phyloP scores from a whole-genome alignment of 164 flowering plant genomes.

The Warburgia ugandensis region DNA sequence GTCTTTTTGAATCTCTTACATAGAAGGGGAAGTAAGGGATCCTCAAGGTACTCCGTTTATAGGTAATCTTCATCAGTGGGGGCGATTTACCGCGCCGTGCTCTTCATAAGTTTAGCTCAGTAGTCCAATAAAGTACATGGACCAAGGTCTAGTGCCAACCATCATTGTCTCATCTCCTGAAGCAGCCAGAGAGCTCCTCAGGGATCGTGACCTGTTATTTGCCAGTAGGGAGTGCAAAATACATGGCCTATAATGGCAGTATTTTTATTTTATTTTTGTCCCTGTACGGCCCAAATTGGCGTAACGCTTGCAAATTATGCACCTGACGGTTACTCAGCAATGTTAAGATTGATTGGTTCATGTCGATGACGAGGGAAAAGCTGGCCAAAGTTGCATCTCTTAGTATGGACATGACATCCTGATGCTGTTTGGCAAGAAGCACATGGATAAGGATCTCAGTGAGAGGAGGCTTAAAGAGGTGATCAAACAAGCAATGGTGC shows the following conservation, averaged over 20 bases:
- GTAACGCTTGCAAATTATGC: slow-evolving; percentile 15
- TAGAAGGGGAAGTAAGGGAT: slow-evolving; percentile 5
- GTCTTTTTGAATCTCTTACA: slow-evolving; percentile 1
- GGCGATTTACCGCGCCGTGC: slow-evolving; percentile 17
- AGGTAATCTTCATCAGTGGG: slow-evolving; percentile 20
- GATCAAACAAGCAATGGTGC: slow-evolving; percentile 30
- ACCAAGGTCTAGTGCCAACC: slow-evolving; percentile 15
- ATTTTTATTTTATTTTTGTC: slow-evolving; percentile 10
- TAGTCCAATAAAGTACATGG: slow-evolving; percentile 21
- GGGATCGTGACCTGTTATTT: slow-evolving; percentile 16
- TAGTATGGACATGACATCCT: slow-evolving; percentile 19
- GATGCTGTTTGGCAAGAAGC: slow-evolving; percentile 54
- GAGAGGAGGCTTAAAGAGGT: slow-evolving; percentile 38
- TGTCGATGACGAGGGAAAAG: slow-evolving; percentile 28
- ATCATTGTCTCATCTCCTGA: slow-evolving; percentile 16
- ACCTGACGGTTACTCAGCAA: slow-evolving; percentile 15
- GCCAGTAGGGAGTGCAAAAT: slow-evolving; percentile 15
- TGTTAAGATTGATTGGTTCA: slow-evolving; percentile 17
- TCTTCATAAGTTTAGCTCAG: slow-evolving; percentile 10
- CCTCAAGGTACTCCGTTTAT: slow-evolving; percentile 20
- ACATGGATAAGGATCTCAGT: slow-evolving; percentile 25
- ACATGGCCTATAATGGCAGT: slow-evolving; percentile 6
- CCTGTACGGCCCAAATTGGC: slow-evolving; percentile 25
- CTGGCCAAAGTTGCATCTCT: slow-evolving; percentile 19
- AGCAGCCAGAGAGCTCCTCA: slow-evolving; percentile 17